These are phyloP conservation scores for Scorias spongiosa DNA, from an alignment of 2,329 filamentous ascomycete genomes.

Conservation along the genomic window DNA sequence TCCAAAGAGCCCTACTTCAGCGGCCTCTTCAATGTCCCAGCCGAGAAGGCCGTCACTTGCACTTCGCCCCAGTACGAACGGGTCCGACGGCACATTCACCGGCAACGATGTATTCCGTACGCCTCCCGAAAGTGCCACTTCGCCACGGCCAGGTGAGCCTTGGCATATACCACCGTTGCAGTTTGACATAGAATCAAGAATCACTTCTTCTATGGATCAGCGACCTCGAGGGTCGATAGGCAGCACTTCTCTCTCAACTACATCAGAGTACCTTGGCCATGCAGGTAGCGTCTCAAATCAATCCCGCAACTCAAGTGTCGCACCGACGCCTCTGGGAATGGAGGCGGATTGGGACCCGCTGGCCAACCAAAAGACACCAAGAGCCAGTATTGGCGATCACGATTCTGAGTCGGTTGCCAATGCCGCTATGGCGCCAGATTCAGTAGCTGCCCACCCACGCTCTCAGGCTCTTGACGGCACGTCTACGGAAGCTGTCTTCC, in stretches of 20 bases:
- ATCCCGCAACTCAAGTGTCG: constrained; percentile 15
- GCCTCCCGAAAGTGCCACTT: constrained; percentile 25
- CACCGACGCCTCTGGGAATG: neutral
- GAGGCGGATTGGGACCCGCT: neutral
- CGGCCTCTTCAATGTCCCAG: neutral
- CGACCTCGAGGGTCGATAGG: constrained; percentile 22
- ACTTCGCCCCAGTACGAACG: constrained; percentile 9
- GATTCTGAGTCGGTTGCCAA: constrained; percentile 13
- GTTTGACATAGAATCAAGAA: constrained; percentile 11
- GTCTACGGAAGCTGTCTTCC: neutral
- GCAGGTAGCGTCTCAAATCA: constrained; percentile 13
- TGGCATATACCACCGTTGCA: constrained; percentile 21
- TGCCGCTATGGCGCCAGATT: constrained; percentile 3
- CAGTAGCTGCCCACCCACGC: neutral
- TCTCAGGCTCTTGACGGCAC: constrained; percentile 9
- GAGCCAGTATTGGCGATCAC: constrained; percentile 8
- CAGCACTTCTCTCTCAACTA: constrained; percentile 13
- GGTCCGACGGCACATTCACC: constrained; percentile 21
- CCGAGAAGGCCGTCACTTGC: constrained; percentile 1
- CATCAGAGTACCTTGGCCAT: constrained; percentile 2
- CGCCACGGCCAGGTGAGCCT: constrained; percentile 7
- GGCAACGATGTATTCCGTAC: constrained; percentile 29
- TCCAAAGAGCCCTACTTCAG: constrained; percentile 12
- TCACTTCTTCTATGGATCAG: constrained; percentile 2
- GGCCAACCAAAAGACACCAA: constrained; percentile 6